A percentile compares a stretch with the other conserved stretches of the same genome.
phyloP scores from a whole-genome alignment of 192 early-diverging fungal genomes.

The Rhizophagus prolifer region DNA sequence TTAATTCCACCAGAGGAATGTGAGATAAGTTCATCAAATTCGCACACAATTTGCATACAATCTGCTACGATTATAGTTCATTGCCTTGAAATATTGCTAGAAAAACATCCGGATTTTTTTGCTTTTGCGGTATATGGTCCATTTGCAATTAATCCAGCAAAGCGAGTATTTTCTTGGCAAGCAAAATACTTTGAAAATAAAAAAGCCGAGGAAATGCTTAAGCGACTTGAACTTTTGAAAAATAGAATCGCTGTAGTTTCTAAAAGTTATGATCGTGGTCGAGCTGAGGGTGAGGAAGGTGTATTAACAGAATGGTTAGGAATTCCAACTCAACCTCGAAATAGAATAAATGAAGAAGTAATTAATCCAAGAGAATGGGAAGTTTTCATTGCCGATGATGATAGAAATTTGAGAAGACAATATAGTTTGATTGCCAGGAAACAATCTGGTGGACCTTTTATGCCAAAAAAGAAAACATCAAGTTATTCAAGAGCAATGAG shows the following conservation, averaged over 20 bases:
- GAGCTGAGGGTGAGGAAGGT: background rate
- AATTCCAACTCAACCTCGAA: background rate
- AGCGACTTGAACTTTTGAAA: background rate
- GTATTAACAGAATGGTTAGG: background rate
- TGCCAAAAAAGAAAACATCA: too few species aligned
- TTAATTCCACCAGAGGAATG: background rate
- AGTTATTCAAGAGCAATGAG: too few species aligned
- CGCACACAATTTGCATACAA: slow-evolving; percentile 14
- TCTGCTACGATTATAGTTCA: slow-evolving; percentile 11
- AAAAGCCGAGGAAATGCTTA: background rate
- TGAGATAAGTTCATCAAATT: background rate
- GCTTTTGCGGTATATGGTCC: slow-evolving; percentile 2
- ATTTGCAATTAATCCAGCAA: slow-evolving; percentile 25
- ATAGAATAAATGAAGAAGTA: background rate
- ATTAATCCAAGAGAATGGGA: slow-evolving; percentile 15
- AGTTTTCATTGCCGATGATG: slow-evolving; percentile 9
- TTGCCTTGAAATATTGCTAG: slow-evolving; percentile 1
- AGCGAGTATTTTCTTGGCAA: slow-evolving; percentile 20
- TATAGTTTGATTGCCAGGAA: too few species aligned
- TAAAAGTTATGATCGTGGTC: too few species aligned
- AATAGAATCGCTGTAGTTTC: background rate
- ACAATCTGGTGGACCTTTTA: too few species aligned
- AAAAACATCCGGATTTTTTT: slow-evolving; percentile 18
- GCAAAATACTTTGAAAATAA: background rate
- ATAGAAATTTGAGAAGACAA: background rate